Base-by-base conservation (phyloP, 345 rosid genomes). In the Capsella bursapastoris region DNA sequence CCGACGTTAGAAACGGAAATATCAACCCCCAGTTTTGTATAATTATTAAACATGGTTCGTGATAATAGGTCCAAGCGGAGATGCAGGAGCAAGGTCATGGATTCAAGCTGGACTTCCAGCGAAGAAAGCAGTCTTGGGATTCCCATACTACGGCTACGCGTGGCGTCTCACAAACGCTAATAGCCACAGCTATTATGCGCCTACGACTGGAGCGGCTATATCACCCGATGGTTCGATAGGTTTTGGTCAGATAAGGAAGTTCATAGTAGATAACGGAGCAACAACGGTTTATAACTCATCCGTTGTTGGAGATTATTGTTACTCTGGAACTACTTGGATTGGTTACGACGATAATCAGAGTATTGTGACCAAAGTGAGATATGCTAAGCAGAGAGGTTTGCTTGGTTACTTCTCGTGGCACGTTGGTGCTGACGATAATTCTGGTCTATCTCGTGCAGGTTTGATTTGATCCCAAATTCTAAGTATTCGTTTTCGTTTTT, bases 361-460 rank as follows among this genome's bases (percentile, higher is more conserved):
- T 22, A 81, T 86, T 11, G 70, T 81, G 0, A 71, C 80, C 0
- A 91, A 91, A 81, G 82, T 89, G 6, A 31, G 64, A 37, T 86
- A 84, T 11, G 87, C 87, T 45, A 77, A 84, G 72, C 84, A 41
- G 9, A 83, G 71, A 27, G 80, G 83, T 8, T 68, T 89, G 64
- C 86, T 84, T 44, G 97, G 97, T 72, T 91, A 87, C 82, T 91
- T 82, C 79, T 84, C 86, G 35, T 91, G 97, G 97, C 90, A 87
- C 15, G 83, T 86, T 16, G 85, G 83, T 0, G 81, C 65, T 29
- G 97, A 91, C 15, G 78, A 71, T 12, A 77, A 84, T 3, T 87
- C 86, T 81, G 68, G 69, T 70, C 82, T 87, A 47, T 79, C 87
- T 64, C 73, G 75, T 13, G 71, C 78, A 67, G 87, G 87, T 75